phyloP scores from a whole-genome alignment of 805 yeast species.

The Kodamaea neixiangensis region DNA sequence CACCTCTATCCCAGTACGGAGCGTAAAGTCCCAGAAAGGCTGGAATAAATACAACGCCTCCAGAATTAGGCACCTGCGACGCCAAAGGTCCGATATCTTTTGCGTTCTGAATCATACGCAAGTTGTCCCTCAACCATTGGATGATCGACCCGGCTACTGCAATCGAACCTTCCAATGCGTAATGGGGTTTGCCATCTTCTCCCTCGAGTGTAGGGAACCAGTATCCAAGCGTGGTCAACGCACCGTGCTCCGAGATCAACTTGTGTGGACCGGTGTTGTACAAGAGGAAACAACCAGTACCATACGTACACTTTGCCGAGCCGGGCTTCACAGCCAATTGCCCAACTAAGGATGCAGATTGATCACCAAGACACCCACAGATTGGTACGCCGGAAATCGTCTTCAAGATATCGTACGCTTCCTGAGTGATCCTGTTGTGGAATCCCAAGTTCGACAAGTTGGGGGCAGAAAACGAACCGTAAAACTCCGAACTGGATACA shows the following conservation, averaged over 20 bases:
- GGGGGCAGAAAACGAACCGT: slow-evolving; percentile 71
- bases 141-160: slow-evolving; percentile 95
- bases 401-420: slow-evolving; percentile 50
- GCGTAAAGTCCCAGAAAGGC: slow-evolving; percentile 94
- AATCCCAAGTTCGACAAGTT: slow-evolving; percentile 53
- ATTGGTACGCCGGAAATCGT: slow-evolving; percentile 67
- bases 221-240: slow-evolving; percentile 86
- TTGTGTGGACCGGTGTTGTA: slow-evolving; percentile 82
- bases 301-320: slow-evolving; percentile 92
- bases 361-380: slow-evolving; percentile 92
- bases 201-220: slow-evolving; percentile 74
- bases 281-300: slow-evolving; percentile 90
- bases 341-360: slow-evolving; percentile 90
- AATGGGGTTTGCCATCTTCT: slow-evolving; percentile 61
- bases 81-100: slow-evolving; percentile 92
- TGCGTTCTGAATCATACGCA: slow-evolving; percentile 76
- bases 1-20: slow-evolving; percentile 93
- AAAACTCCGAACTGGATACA: slow-evolving; percentile 73
- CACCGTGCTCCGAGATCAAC: slow-evolving; percentile 73
- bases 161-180: slow-evolving; percentile 92
- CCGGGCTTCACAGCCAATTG: slow-evolving; percentile 84
- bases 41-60: slow-evolving; percentile 93
- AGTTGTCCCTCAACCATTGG: slow-evolving; percentile 91
- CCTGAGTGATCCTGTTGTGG: slow-evolving; percentile 51
- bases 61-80: slow-evolving; percentile 73